Evolutionary conservation across 148 eudicot genomes (phyloP).

Genomic region (Rhododendron griersonianum): DNA sequence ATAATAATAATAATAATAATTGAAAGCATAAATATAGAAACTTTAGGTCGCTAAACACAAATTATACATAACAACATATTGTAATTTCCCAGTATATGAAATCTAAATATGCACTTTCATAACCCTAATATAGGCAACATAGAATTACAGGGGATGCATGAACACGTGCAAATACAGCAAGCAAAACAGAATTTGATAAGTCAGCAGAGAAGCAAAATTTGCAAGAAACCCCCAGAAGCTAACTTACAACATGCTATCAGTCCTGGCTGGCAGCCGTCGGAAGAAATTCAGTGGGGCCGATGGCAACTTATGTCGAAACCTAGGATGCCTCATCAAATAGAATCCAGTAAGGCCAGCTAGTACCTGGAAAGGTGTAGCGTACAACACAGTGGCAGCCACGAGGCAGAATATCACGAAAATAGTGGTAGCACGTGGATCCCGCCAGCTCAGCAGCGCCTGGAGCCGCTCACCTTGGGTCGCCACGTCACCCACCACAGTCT

Average conservation of each 20-base stretch:
- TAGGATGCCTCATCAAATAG: conserved; percentile 78
- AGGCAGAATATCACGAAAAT: conserved; percentile 57
- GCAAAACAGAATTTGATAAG: neutral
- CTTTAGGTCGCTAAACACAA: neutral
- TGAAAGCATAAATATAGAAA: too few species aligned
- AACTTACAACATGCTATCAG: conserved; percentile 65
- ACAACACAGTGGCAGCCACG: conserved; percentile 56
- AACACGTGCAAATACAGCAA: neutral
- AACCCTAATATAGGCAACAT: neutral
- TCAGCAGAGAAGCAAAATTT: neutral
- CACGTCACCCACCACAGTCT: conserved; percentile 65
- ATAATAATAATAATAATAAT: too few species aligned
- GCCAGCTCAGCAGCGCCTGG: conserved; percentile 76
- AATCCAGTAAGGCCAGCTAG: conserved; percentile 38
- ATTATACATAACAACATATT: neutral
- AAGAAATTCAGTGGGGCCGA: conserved; percentile 65
- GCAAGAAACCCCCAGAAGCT: neutral
- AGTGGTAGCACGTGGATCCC: conserved; percentile 71
- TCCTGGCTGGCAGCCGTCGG: conserved; percentile 62
- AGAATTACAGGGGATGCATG: neutral
- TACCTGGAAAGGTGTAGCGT: conserved; percentile 52
- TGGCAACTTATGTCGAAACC: conserved; percentile 56
- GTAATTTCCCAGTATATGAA: neutral
- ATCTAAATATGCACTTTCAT: neutral
- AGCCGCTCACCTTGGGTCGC: conserved; percentile 77